Base-by-base conservation (phyloP, 257 asterid genomes). In the Forsythia viridissima region DNA sequence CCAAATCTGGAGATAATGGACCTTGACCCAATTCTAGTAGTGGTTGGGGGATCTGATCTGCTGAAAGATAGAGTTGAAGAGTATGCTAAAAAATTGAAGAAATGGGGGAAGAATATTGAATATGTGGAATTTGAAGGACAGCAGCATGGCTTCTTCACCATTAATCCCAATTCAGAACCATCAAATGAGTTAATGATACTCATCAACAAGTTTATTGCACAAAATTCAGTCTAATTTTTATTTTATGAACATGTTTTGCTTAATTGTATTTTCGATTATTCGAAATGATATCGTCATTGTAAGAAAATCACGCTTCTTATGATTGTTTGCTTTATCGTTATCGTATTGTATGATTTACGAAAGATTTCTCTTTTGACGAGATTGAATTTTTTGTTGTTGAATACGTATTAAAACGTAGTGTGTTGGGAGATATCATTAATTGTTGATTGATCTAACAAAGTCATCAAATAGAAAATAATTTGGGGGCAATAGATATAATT, bases 71-170 rank as follows among this genome's bases (percentile, higher is more conserved):
- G 97, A 52, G 93, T 87, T 43, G 69, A 77, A 51, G 85, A 92
- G 0, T 90, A 88, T 52, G 89, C 90, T 43, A 70, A 80, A 4
- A 89, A 71, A 70, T 80, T 92, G 52, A 88, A 87, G 65, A 34
- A 63, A 0, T 88, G 88, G 89, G 94, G 94, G 2, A 89, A 88
- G 79, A 89, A 81, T 40, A 82, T 89, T 67, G 92, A 89, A 51
- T 92, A 86, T 80, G 90, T 78, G 65, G 95, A 90, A 81, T 90
- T 92, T 83, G 91, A 92, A 85, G 97, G 95, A 52, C 91, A 92
- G 57, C 91, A 90, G 55, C 97, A 92, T 84, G 93, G 95, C 11
- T 92, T 92, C 83, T 90, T 90, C 85, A 89, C 95, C 72, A 80
- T 88, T 6, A 0, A 84, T 77, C 95, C 95, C 13, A 72, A 86